Evolutionary conservation across 768 basidiomycete genomes (phyloP).

Genomic region (Clitopilus hobsonii): DNA sequence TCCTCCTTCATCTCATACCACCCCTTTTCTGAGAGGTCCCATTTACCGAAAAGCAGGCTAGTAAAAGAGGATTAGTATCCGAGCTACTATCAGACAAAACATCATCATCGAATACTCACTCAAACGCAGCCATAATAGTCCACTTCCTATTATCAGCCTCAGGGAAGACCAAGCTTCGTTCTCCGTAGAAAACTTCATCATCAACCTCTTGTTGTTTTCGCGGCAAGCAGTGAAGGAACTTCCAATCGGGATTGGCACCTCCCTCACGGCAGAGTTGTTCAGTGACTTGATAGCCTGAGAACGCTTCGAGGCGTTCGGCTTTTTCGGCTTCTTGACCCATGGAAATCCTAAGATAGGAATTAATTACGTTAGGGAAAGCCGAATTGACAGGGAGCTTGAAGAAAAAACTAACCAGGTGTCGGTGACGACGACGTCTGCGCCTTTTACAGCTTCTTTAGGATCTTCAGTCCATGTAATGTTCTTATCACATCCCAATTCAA

Average conservation of each 20-base stretch:
- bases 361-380: background rate
- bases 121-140: constrained; percentile 92
- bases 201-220: constrained; percentile 92
- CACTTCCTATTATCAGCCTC: constrained; percentile 97
- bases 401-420: constrained; percentile 81
- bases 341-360: constrained; percentile 66
- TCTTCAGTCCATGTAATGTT: constrained; percentile 70
- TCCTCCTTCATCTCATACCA: background rate
- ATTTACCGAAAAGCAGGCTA: constrained; percentile 44
- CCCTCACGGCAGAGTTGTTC: constrained; percentile 78
- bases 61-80: constrained; percentile 18
- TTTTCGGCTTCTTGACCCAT: constrained; percentile 99
- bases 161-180: constrained; percentile 86
- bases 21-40: constrained; percentile 24
- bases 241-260: constrained; percentile 83
- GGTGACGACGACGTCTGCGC: constrained; percentile 93
- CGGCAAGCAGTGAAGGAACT: constrained; percentile 95
- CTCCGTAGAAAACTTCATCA: constrained; percentile 96
- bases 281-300: constrained; percentile 92
- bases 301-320: constrained; percentile 77
- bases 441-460: constrained; percentile 82
- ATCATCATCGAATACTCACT: constrained; percentile 45
- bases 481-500: constrained; percentile 68
- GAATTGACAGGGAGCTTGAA: background rate
- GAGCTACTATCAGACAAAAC: background rate